Conservation (phyloP, 2,329 filamentous ascomycete genomes). For the Didymella exigua region DNA sequence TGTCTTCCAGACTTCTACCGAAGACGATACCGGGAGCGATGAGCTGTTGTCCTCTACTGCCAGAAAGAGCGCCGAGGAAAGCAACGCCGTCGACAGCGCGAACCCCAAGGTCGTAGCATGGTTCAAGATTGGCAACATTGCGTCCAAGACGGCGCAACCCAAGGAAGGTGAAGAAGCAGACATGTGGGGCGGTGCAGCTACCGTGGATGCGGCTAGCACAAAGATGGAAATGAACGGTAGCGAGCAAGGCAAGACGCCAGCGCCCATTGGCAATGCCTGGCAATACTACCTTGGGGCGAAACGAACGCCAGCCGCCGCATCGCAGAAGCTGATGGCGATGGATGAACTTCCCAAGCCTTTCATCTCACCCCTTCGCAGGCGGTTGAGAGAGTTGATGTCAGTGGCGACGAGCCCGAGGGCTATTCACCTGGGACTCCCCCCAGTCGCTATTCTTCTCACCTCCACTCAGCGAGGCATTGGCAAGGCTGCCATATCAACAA, state of each 20-base stretch:
- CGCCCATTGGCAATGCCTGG: constrained; percentile 78
- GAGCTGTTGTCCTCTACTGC: constrained; percentile 59
- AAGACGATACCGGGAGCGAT: constrained; percentile 69
- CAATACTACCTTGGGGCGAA: constrained; percentile 85
- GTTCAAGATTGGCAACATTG: constrained; percentile 81
- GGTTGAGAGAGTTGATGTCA: constrained; percentile 81
- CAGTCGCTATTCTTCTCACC: constrained; percentile 83
- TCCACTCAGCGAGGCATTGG: constrained; percentile 94
- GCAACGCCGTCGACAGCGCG: constrained; percentile 15
- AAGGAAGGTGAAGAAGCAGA: constrained; percentile 67
- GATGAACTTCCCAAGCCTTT: constrained; percentile 51
- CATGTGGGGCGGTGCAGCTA: constrained; percentile 83
- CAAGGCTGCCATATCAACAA: constrained; percentile 77
- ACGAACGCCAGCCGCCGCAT: constrained; percentile 63
- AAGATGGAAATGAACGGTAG: constrained; percentile 92
- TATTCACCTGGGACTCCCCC: constrained; percentile 83
- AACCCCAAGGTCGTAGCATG: constrained; percentile 69
- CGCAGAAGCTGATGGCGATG: constrained; percentile 61
- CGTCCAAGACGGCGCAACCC: constrained; percentile 55
- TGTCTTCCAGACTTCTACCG: constrained; percentile 73
- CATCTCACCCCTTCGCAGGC: constrained; percentile 58
- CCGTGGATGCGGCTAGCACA: constrained; percentile 84
- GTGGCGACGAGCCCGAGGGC: constrained; percentile 88
- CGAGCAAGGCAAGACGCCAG: constrained; percentile 79
- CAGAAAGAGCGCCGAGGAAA: constrained; percentile 44